phyloP scores from a whole-genome alignment of 176 grass and related monocot genomes.

The Urochloa ruziziensis region DNA sequence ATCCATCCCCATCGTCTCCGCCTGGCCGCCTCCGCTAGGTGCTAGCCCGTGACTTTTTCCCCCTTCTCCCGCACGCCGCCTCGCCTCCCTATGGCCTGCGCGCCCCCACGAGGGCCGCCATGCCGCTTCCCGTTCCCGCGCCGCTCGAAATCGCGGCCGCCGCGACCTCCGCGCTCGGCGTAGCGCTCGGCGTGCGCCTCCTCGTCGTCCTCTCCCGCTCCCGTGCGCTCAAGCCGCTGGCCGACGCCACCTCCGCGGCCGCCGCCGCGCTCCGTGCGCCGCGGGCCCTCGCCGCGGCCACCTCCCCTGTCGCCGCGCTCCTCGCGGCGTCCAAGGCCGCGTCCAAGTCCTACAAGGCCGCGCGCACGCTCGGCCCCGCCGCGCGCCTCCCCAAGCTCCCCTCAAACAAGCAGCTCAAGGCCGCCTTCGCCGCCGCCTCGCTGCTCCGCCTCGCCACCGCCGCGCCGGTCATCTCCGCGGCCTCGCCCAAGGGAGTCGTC shows the following conservation, averaged over 20 bases:
- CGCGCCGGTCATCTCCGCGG: background rate
- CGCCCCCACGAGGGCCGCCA: slow-evolving; percentile 21
- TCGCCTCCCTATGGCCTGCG: slow-evolving; percentile 52
- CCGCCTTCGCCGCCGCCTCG: slow-evolving; percentile 55
- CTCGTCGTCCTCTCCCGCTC: slow-evolving; percentile 50
- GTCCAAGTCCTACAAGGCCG: slow-evolving; percentile 77
- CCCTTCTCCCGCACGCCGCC: background rate
- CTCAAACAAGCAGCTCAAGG: slow-evolving; percentile 50
- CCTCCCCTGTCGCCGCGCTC: slow-evolving; percentile 56
- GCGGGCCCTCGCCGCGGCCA: slow-evolving; percentile 32
- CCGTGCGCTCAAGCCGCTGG: slow-evolving; percentile 58
- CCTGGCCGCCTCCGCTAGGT: background rate
- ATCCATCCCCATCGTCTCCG: background rate
- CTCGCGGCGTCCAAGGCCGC: slow-evolving; percentile 75
- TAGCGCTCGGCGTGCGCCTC: slow-evolving; percentile 51
- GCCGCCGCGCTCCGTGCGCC: slow-evolving; percentile 59
- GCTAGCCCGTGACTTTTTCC: background rate
- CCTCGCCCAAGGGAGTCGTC: slow-evolving; percentile 36
- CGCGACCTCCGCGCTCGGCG: slow-evolving; percentile 44
- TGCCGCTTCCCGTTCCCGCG: too few relatives aligned
- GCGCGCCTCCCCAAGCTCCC: slow-evolving; percentile 28
- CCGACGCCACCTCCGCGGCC: slow-evolving; percentile 56
- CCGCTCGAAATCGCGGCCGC: slow-evolving; percentile 10
- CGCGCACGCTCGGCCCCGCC: slow-evolving; percentile 48
- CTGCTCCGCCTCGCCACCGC: slow-evolving; percentile 57